Conservation (phyloP, 257 asterid species). For the Misopates orontium region DNA sequence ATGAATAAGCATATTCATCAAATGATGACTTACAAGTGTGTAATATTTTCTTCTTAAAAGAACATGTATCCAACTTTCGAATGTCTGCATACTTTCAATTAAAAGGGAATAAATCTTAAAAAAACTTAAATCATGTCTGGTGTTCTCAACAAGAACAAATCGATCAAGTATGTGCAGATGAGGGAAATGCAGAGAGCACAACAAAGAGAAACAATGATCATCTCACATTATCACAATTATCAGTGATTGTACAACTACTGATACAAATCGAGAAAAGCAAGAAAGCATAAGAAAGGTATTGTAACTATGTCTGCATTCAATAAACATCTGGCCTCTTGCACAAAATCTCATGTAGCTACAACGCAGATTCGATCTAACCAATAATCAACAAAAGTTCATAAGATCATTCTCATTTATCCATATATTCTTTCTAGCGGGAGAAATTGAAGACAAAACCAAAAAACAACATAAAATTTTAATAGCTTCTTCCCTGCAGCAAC, state of each 20-base stretch:
- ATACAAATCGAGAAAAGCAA: too few species aligned
- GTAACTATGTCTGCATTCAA: too few species aligned
- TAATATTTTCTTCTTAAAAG: too few species aligned
- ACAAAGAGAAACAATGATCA: neutral
- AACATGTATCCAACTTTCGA: too few species aligned
- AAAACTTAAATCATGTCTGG: neutral
- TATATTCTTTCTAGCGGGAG: constrained; percentile 18
- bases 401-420: constrained; percentile 28
- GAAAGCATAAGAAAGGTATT: too few species aligned
- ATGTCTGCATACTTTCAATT: neutral
- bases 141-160: neutral
- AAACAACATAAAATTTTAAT: constrained; percentile 24
- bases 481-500: constrained; percentile 23
- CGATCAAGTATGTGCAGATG: neutral
- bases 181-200: neutral
- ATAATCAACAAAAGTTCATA: constrained; percentile 34
- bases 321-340: too few species aligned
- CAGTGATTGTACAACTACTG: too few species aligned
- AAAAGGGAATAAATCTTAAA: neutral
- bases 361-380: constrained; percentile 14
- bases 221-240: too few species aligned
- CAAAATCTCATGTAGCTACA: neutral
- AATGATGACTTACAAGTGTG: too few species aligned
- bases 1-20: too few species aligned
- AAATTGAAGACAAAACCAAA: constrained; percentile 6